Conservation (phyloP, 1,284 basidiomycete genomes). For the Ustilago lituana region DNA sequence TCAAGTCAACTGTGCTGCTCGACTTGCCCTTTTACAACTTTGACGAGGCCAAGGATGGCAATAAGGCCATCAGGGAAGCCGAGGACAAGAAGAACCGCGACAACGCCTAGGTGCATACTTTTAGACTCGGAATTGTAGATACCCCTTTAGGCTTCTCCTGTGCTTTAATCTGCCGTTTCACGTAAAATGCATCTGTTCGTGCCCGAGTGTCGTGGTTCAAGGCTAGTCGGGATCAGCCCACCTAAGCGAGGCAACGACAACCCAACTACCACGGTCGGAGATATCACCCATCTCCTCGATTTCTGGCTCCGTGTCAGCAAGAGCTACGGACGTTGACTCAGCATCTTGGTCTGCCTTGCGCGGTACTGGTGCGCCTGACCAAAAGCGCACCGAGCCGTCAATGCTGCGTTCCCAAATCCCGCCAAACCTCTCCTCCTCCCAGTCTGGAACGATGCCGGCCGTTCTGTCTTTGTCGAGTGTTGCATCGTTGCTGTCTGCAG, state of each 20-base stretch:
- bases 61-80: slow-evolving; percentile 47
- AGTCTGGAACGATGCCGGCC: slow-evolving; percentile 46
- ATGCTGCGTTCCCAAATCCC: slow-evolving; percentile 55
- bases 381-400: slow-evolving; percentile 34
- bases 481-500: not conserved
- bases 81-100: slow-evolving; percentile 48
- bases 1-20: slow-evolving; percentile 75
- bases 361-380: slow-evolving; percentile 19
- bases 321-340: not conserved
- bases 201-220: too few relatives aligned
- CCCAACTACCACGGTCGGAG: slow-evolving; percentile 57
- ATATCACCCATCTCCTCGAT: slow-evolving; percentile 64
- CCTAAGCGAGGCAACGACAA: slow-evolving; percentile 50
- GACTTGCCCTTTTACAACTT: slow-evolving; percentile 69
- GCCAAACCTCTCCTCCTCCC: slow-evolving; percentile 30
- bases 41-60: slow-evolving; percentile 58
- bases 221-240: slow-evolving; percentile 41
- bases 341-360: slow-evolving; percentile 16
- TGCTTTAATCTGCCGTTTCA: too few relatives aligned
- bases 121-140: slow-evolving; percentile 1
- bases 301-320: slow-evolving; percentile 2
- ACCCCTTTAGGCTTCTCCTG: too few relatives aligned
- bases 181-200: too few relatives aligned
- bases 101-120: slow-evolving; percentile 7
- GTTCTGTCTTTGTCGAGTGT: slow-evolving; percentile 9